Base-by-base conservation (phyloP, 2,329 filamentous ascomycete genomes). In the Calonectria naviculata region DNA sequence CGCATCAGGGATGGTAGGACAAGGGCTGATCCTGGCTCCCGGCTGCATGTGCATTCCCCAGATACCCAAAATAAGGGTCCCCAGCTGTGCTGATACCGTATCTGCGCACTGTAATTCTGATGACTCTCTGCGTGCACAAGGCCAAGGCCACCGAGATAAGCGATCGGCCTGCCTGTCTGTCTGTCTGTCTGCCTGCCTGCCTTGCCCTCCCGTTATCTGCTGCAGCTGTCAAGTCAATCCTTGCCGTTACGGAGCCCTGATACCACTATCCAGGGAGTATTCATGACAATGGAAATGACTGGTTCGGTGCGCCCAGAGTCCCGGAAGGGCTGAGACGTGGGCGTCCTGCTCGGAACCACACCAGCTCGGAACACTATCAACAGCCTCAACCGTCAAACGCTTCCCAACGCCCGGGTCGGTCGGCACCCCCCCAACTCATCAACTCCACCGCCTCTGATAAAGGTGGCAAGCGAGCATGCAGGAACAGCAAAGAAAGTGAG, bases 101-200 rank as follows among this genome's bases (percentile, higher is more conserved):
- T n/a, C n/a, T 38, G 29, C 21, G 24, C 46, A 38, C 15, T 12
- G 34, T 67, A 67, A 61, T 61, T 34, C 19, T 34, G 26, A 65
- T 65, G 34, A 56, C 47, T 19, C 9, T 31, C 12, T 46, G 28
- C 24, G 56, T 26, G 31, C 31, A 24, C 10, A 38, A 13, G 4
- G 9, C 24, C n/a, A n/a, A n/a, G 15, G 56, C 52, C 62, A 7
- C 58, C n/a, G 54, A 69, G 67, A 69, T 69, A 69, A 60, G 49
- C 26, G 49, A 69, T 24, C n/a, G 31, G 34, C n/a, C 7, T 15
- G 13, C 5, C 47, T 49, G 42, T n/a, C n/a, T n/a, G n/a, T n/a
- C n/a, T n/a, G n/a, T n/a, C n/a, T n/a, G n/a, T n/a, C n/a, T n/a
- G n/a, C n/a, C n/a, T n/a, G n/a, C n/a, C n/a, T n/a, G n/a, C n/a